Base-by-base conservation (phyloP, 495 filamentous ascomycete genomes). In the Podospora appendiculata region DNA sequence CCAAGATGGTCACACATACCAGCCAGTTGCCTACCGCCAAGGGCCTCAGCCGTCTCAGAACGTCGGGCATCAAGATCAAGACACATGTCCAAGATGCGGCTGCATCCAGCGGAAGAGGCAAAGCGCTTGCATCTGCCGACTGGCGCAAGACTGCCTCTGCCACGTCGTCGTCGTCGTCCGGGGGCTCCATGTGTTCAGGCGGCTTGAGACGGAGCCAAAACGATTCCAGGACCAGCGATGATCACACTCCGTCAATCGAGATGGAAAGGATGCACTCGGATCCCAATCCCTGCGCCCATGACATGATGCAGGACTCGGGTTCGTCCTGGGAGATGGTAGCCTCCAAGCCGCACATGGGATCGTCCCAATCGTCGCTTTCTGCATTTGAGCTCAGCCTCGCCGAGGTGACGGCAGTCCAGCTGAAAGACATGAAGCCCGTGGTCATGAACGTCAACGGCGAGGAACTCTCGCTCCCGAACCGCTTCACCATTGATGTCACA, bases 131-230 rank as follows among this genome's bases (percentile, higher is more conserved):
- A 12, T 61, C 64, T 4, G 25, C 50, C 12, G 62, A 67, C 54
- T 67, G 64, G 64, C 58, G 64, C 11, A 67, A 51, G 47, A 52
- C 47, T 19, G 52, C 57, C 4, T 35, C 40, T 2, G 51, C 45
- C 25, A 18, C 34, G 10, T 53, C 60, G 4, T 50, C 53, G 10
- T 55, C 60, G 7, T 51, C 54, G 14, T 42, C 48, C 10, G 44
- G 38, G 10, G 11, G 16, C 0, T 19, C 32, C 10, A 13, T 14
- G 5, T 2, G 25, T 25, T 25, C 25, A 17, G 47, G 32, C 3
- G 32, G 42, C 14, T 5, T n/a, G 16, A 44, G 33, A 32, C 50
- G 32, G 8, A 48, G 32, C 13, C 36, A 39, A 32, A 47, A 40
- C 12, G 36, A 43, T 8, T 48, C 35, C 10, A 55, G 57, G 36